phyloP scores from a whole-genome alignment of 768 basidiomycete genomes.

The Cubamyces lactineus region DNA sequence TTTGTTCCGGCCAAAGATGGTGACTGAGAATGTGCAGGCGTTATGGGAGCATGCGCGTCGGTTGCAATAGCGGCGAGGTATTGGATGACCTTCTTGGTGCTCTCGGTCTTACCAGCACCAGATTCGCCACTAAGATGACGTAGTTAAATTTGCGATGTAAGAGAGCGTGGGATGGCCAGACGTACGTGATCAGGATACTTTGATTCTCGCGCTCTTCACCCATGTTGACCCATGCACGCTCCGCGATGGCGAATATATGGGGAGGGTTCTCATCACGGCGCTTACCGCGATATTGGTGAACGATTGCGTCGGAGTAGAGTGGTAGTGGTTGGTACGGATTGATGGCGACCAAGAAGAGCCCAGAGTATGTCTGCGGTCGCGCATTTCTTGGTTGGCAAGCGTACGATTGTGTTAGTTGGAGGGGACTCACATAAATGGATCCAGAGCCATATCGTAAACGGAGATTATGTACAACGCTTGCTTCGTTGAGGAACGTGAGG shows the following conservation, averaged over 20 bases:
- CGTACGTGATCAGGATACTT: conserved; percentile 96
- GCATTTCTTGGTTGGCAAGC: neutral
- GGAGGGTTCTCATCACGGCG: conserved; percentile 92
- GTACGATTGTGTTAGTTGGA: neutral
- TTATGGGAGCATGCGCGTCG: conserved; percentile 61
- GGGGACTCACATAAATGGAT: conserved; percentile 74
- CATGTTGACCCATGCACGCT: conserved; percentile 98
- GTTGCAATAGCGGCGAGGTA: conserved; percentile 97
- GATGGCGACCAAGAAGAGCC: conserved; percentile 96
- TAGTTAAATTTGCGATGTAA: neutral
- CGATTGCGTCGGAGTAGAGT: conserved; percentile 85
- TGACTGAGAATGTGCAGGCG: conserved; percentile 65
- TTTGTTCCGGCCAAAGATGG: conserved; percentile 57
- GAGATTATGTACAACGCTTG: conserved; percentile 98
- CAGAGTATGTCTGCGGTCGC: conserved; percentile 78
- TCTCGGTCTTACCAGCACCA: conserved; percentile 98
- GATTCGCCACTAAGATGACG: conserved; percentile 82
- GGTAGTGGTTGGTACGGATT: conserved; percentile 95
- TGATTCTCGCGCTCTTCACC: conserved; percentile 96
- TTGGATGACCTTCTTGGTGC: conserved; percentile 99
- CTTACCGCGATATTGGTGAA: conserved; percentile 89
- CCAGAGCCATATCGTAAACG: conserved; percentile 89
- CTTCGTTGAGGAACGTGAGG: conserved; percentile 96
- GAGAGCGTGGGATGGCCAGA: neutral
- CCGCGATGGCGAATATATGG: conserved; percentile 96